phyloP scores from a whole-genome alignment of 768 basidiomycete genomes.

The Suillus subalutaceus region DNA sequence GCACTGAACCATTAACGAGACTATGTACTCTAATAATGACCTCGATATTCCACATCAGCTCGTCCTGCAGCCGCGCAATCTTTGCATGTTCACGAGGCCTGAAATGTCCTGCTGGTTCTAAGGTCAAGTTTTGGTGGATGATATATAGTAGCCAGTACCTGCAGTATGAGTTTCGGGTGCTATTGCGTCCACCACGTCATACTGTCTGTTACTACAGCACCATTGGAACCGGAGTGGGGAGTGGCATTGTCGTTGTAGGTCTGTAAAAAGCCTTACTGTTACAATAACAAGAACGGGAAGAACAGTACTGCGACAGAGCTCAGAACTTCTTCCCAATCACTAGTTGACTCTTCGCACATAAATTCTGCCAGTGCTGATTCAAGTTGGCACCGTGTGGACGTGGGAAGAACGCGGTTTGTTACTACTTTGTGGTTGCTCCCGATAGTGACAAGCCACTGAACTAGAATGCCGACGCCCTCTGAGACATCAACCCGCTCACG shows the following conservation, averaged over 20 bases:
- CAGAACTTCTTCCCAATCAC: no score
- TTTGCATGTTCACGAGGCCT: not conserved
- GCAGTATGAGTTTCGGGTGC: no score
- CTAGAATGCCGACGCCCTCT: conserved; percentile 43
- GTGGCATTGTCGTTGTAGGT: no score
- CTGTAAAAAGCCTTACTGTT: no score
- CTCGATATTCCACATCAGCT: not conserved
- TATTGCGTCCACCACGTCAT: no score
- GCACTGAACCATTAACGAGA: not conserved
- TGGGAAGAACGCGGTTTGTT: conserved; percentile 1
- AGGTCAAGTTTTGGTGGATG: not conserved
- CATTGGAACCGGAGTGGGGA: no score
- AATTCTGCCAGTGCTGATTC: no score
- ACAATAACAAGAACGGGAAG: no score
- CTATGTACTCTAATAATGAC: not conserved
- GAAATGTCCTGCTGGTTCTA: not conserved
- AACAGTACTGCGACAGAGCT: no score
- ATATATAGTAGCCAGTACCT: not conserved
- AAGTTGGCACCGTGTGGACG: not conserved
- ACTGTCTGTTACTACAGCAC: no score
- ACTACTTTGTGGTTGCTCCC: conserved; percentile 3
- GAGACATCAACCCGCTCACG: conserved; percentile 54
- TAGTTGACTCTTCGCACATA: no score
- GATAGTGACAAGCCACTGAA: not conserved
- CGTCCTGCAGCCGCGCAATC: not conserved